phyloP scores from a whole-genome alignment of 495 filamentous ascomycete species.

The Bacidia rubella region DNA sequence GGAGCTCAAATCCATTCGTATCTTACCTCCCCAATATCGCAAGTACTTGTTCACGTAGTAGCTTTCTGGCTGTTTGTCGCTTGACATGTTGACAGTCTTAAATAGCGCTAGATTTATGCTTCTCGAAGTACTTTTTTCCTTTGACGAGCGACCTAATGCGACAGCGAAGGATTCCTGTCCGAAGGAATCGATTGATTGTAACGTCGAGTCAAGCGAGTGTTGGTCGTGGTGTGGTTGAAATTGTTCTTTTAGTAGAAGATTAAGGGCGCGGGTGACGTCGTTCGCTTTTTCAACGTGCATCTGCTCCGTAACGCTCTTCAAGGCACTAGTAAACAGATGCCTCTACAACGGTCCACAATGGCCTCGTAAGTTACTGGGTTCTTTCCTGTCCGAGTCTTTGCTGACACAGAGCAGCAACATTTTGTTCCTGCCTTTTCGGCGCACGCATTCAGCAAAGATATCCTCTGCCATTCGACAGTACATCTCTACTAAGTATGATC shows the following conservation, averaged over 20 bases:
- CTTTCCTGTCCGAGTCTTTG: not conserved
- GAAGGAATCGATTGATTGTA: not conserved
- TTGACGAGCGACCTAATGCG: too few relatives aligned
- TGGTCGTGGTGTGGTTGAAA: too few relatives aligned
- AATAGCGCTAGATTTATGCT: too few relatives aligned
- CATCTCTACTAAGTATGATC: conserved; percentile 97
- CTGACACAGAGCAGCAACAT: conserved; percentile 29
- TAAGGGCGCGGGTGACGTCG: not conserved
- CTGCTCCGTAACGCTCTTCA: not conserved
- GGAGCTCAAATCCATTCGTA: not conserved
- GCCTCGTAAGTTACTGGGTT: not conserved
- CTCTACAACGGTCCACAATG: not conserved
- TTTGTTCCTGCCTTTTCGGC: conserved; percentile 71
- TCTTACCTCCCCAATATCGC: not conserved
- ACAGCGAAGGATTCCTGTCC: too few relatives aligned
- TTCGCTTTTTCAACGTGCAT: not conserved
- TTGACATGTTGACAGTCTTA: not conserved
- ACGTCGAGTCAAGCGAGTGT: not conserved
- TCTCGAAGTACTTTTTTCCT: too few relatives aligned
- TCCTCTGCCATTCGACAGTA: conserved; percentile 82
- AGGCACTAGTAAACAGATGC: not conserved
- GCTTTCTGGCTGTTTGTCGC: not conserved
- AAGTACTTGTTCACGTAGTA: not conserved
- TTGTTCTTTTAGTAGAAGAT: too few relatives aligned
- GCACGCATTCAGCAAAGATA: conserved; percentile 60